Evolutionary conservation across 2,329 filamentous ascomycete species (phyloP).

Genomic region (Talaromyces marneffei): DNA sequence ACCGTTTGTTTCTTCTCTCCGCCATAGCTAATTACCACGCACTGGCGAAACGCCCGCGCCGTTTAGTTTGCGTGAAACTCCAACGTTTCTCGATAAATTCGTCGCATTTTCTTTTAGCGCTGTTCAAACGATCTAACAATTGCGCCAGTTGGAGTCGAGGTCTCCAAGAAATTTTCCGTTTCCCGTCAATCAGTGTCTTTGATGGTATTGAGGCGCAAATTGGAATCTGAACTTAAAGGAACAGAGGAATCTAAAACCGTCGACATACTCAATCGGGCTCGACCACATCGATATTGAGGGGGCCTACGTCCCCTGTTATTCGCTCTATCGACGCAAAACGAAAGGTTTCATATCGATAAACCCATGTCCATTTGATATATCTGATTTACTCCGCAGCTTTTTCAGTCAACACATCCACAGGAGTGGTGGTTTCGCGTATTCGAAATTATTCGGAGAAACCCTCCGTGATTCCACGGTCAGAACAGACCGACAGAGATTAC

Average conservation of each 20-base stretch:
- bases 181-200: background rate
- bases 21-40: background rate
- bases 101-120: background rate
- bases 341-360: background rate
- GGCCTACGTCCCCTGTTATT: background rate
- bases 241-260: background rate
- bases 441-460: background rate
- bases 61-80: slow-evolving; percentile 2
- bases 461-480: background rate
- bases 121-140: background rate
- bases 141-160: background rate
- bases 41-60: background rate
- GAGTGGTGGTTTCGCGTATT: background rate
- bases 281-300: background rate
- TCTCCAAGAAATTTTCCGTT: background rate
- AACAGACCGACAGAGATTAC: background rate
- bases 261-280: background rate
- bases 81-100: background rate
- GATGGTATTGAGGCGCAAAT: background rate
- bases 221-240: background rate
- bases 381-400: background rate
- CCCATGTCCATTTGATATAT: background rate
- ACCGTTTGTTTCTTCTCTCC: background rate
- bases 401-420: background rate
- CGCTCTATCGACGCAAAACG: background rate